Conservation (phyloP, 2,329 filamentous ascomycete genomes). For the Ophiostoma ips region DNA sequence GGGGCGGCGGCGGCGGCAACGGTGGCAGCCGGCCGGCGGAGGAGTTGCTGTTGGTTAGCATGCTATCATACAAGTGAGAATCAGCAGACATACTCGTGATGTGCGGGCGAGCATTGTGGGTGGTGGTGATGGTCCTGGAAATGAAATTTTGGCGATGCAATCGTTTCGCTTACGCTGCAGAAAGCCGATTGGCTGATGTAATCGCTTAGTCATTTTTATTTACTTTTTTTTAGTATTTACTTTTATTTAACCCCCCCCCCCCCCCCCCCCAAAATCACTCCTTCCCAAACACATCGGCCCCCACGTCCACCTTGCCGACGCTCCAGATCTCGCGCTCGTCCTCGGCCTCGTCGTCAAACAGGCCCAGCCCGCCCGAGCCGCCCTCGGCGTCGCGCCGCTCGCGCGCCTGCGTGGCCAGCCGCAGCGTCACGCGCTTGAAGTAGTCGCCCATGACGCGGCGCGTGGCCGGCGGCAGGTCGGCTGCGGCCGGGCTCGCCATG, state of each 20-base stretch:
- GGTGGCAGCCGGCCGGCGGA: conserved; percentile 5
- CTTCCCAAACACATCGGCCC: conserved; percentile 42
- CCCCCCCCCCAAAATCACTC: conserved; percentile 11
- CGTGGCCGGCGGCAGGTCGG: conserved; percentile 52
- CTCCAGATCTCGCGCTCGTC: conserved; percentile 95
- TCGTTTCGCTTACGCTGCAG: too few relatives aligned
- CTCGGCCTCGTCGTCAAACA: conserved; percentile 83
- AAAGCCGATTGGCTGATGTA: too few relatives aligned
- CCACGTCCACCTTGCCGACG: conserved; percentile 75
- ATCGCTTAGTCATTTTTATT: too few relatives aligned
- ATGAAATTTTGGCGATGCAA: not conserved
- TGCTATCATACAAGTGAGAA: not conserved
- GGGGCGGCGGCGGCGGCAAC: not conserved
- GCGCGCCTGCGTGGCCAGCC: conserved; percentile 72
- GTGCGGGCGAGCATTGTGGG: conserved; percentile 11
- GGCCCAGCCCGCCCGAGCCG: conserved; percentile 68
- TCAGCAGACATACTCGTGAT: conserved; percentile 4
- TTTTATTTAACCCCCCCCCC: not conserved
- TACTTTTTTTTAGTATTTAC: not conserved
- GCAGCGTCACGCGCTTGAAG: conserved; percentile 67
- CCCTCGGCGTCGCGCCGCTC: conserved; percentile 88
- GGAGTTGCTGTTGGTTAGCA: conserved; percentile 7
- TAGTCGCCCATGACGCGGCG: conserved; percentile 81
- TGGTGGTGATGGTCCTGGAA: not conserved
- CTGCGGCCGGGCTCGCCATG: conserved; percentile 51